These are phyloP conservation scores for Eimeria falciformis DNA, from an alignment of 169 alveolate species.

Conservation along the genomic window DNA sequence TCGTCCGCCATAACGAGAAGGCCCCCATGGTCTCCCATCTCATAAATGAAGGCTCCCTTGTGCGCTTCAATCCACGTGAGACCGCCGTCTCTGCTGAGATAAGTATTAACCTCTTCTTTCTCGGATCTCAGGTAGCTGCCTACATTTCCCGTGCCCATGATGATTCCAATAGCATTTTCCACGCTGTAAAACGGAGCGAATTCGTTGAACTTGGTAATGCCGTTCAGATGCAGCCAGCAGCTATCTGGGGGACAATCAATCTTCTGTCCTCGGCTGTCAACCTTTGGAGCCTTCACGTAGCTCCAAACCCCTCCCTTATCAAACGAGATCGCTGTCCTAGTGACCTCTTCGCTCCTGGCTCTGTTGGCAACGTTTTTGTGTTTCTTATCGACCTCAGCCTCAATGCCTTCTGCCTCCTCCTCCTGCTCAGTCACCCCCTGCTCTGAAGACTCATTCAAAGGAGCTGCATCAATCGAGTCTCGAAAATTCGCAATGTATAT, in stretches of 20 bases:
- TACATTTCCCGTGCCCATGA: slow-evolving; percentile 97
- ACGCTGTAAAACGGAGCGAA: slow-evolving; percentile 97
- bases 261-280: slow-evolving; percentile 93
- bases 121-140: slow-evolving; percentile 92
- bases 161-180: slow-evolving; percentile 97
- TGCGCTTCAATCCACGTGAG: slow-evolving; percentile 97
- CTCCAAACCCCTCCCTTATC: slow-evolving; percentile 99
- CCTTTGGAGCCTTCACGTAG: slow-evolving; percentile 95
- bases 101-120: slow-evolving; percentile 94
- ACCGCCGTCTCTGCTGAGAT: slow-evolving; percentile 98
- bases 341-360: slow-evolving; percentile 78
- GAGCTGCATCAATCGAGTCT: slow-evolving; percentile 86
- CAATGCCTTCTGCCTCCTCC: slow-evolving; percentile 78
- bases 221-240: slow-evolving; percentile 96
- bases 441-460: slow-evolving; percentile 79
- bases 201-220: slow-evolving; percentile 90
- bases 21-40: slow-evolving; percentile 99
- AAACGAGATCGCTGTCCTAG: slow-evolving; percentile 96
- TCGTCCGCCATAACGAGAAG: slow-evolving; percentile 97
- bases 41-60: slow-evolving; percentile 98
- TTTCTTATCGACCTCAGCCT: slow-evolving; percentile 69
- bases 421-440: slow-evolving; percentile 79
- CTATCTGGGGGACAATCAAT: slow-evolving; percentile 92
- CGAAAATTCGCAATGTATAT: slow-evolving; percentile 96
- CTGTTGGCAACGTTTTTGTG: slow-evolving; percentile 61